Percentiles rank a stretch among this genome's conserved stretches.
These are phyloP conservation scores for Dissoconium aciculare DNA, from an alignment of 2,329 filamentous ascomycete genomes.

Conservation along the genomic window DNA sequence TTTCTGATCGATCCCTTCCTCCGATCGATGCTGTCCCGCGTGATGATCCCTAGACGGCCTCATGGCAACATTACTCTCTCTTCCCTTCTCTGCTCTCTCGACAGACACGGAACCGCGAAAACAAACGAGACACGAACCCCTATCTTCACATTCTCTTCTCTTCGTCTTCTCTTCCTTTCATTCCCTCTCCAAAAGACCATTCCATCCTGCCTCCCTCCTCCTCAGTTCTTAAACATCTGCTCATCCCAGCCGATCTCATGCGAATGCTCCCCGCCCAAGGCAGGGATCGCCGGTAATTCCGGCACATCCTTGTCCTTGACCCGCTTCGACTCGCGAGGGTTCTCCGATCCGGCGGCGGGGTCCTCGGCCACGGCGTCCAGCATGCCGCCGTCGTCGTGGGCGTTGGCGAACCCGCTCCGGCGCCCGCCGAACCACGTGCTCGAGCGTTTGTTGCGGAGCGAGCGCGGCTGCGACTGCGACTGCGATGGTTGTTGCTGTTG, in stretches of 20 bases:
- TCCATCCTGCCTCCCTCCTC: neutral
- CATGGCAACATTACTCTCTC: too few species aligned
- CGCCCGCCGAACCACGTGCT: slow-evolving; percentile 24
- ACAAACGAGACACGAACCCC: too few species aligned
- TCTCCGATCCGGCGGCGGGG: slow-evolving; percentile 6
- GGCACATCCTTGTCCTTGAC: slow-evolving; percentile 14
- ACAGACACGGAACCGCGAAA: too few species aligned
- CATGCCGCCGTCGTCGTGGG: slow-evolving; percentile 13
- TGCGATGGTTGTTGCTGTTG: slow-evolving; percentile 6
- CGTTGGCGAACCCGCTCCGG: slow-evolving; percentile 21
- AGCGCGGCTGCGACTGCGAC: slow-evolving; percentile 4
- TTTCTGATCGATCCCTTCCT: too few species aligned
- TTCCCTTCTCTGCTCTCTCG: too few species aligned
- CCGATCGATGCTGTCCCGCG: too few species aligned
- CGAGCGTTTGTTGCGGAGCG: slow-evolving; percentile 18
- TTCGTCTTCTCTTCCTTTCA: too few species aligned
- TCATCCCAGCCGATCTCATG: slow-evolving; percentile 21
- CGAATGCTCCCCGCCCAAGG: slow-evolving; percentile 13
- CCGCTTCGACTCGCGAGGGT: slow-evolving; percentile 16
- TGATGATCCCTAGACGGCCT: too few species aligned
- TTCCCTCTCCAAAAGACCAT: too few species aligned
- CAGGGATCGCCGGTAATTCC: slow-evolving; percentile 18
- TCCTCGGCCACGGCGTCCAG: slow-evolving; percentile 18
- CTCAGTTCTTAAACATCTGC: slow-evolving; percentile 15
- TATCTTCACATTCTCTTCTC: too few species aligned